These are phyloP conservation scores for Waltergamsia citrina DNA, from an alignment of 2,329 filamentous ascomycete species.

Conservation along the genomic window DNA sequence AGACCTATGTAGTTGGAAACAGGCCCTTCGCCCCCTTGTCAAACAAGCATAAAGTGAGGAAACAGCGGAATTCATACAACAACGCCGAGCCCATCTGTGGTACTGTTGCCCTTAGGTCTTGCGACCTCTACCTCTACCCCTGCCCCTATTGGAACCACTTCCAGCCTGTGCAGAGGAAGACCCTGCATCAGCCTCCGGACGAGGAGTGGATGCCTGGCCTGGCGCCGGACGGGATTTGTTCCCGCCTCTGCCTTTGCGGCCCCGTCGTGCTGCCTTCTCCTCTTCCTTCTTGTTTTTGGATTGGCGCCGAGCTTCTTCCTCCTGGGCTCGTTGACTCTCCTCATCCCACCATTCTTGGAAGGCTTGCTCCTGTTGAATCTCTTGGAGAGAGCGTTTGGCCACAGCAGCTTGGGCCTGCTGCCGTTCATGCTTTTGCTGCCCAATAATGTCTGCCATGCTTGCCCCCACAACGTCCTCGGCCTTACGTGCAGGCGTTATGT, in stretches of 20 bases:
- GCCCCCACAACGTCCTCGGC: conserved; percentile 48
- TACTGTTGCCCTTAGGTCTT: background rate
- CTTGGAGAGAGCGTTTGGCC: conserved; percentile 80
- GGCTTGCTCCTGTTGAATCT: conserved; percentile 94
- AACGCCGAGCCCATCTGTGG: background rate
- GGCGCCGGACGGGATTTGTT: background rate
- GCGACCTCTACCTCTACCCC: conserved; percentile 2
- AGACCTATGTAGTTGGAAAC: too few relatives aligned
- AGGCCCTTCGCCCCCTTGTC: too few relatives aligned
- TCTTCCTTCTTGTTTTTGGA: conserved; percentile 34
- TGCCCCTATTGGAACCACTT: background rate
- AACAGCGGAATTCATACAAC: too few relatives aligned
- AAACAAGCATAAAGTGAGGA: too few relatives aligned
- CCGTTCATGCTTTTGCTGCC: conserved; percentile 78
- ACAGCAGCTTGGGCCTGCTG: conserved; percentile 72
- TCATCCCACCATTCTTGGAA: conserved; percentile 97
- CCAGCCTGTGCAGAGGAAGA: background rate
- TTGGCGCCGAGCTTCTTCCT: conserved; percentile 42
- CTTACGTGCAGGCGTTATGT: conserved; percentile 46
- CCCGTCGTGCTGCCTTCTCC: conserved; percentile 21
- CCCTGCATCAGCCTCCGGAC: background rate
- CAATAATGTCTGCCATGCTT: conserved; percentile 81
- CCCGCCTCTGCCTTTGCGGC: conserved; percentile 13
- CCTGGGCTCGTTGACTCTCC: conserved; percentile 64
- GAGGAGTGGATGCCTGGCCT: background rate